These are phyloP conservation scores for Tylopilus balloui DNA, from an alignment of 768 basidiomycete species.

Conservation along the genomic window DNA sequence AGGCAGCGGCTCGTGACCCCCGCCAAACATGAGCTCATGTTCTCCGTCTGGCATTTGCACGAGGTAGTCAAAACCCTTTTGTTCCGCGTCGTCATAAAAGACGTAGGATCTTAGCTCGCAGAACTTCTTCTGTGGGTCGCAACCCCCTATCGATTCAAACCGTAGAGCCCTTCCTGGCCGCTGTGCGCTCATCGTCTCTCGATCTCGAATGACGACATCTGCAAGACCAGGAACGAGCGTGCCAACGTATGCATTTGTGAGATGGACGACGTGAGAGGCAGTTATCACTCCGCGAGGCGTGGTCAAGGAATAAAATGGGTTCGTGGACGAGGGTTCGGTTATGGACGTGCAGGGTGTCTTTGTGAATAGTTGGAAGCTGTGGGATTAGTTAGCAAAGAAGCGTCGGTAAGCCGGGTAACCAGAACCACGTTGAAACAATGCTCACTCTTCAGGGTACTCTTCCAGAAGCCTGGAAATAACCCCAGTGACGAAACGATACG, in stretches of 20 bases:
- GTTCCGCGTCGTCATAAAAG: conserved; percentile 43
- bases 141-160: conserved; percentile 1
- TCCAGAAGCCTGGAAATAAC: conserved; percentile 50
- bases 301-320: conserved; percentile 35
- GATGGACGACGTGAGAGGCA: conserved; percentile 44
- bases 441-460: conserved; percentile 40
- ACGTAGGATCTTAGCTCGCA: conserved; percentile 53
- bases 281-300: conserved; percentile 41
- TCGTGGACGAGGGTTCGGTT: conserved; percentile 19
- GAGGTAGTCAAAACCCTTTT: conserved; percentile 57
- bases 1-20: conserved; percentile 39
- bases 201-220: conserved; percentile 28
- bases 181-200: conserved; percentile 65
- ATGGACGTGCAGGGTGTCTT: conserved; percentile 40
- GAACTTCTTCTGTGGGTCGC: conserved; percentile 14
- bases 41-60: conserved; percentile 51
- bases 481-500: conserved; percentile 64
- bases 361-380: conserved; percentile 41
- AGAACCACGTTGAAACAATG: conserved; percentile 6
- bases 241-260: conserved; percentile 52
- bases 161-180: conserved; percentile 41
- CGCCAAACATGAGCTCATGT: conserved; percentile 64
- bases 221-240: conserved; percentile 42
- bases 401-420: conserved; percentile 1
- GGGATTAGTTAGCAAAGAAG: neutral